A percentile compares a stretch with the other conserved stretches of the same genome.
Evolutionary conservation across 768 basidiomycete species (phyloP).

Genomic region (Gautieria morchelliformis): DNA sequence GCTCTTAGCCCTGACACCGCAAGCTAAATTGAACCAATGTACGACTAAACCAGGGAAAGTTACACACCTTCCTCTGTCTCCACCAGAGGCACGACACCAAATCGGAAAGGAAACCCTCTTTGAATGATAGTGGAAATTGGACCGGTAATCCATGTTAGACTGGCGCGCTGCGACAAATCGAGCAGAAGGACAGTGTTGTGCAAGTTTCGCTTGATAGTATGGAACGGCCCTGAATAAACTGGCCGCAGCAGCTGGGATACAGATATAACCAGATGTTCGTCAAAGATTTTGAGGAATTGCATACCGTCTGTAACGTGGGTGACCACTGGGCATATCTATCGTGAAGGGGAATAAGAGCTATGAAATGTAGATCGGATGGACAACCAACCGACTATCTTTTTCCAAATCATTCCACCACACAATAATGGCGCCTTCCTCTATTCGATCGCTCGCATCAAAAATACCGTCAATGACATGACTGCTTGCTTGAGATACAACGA

Average conservation of each 20-base stretch:
- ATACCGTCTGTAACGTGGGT: constrained; percentile 40
- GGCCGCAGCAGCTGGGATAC: constrained; percentile 54
- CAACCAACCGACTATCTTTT: constrained; percentile 57
- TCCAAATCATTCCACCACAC: constrained; percentile 90
- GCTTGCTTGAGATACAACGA: constrained; percentile 43
- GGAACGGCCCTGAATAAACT: constrained; percentile 71
- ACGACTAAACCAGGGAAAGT: neutral
- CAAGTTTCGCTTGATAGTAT: constrained; percentile 63
- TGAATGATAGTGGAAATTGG: constrained; percentile 63
- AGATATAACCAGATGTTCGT: neutral
- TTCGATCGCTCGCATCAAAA: constrained; percentile 86
- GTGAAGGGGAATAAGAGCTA: neutral
- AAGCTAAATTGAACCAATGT: neutral
- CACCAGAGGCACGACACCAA: constrained; percentile 74
- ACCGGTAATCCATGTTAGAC: constrained; percentile 52
- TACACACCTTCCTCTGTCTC: constrained; percentile 35
- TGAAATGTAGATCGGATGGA: constrained; percentile 10
- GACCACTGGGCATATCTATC: constrained; percentile 43
- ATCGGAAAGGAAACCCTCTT: constrained; percentile 66
- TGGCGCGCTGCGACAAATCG: constrained; percentile 60
- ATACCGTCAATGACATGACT: constrained; percentile 52
- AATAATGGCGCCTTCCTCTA: constrained; percentile 66
- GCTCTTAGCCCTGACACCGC: constrained; percentile 44
- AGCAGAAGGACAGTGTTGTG: constrained; percentile 76
- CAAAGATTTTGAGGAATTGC: constrained; percentile 12